Evolutionary conservation across 805 yeast genomes (phyloP), one percentile per base, ranked within the genome.

Genomic region (Kazachstania africana): DNA sequence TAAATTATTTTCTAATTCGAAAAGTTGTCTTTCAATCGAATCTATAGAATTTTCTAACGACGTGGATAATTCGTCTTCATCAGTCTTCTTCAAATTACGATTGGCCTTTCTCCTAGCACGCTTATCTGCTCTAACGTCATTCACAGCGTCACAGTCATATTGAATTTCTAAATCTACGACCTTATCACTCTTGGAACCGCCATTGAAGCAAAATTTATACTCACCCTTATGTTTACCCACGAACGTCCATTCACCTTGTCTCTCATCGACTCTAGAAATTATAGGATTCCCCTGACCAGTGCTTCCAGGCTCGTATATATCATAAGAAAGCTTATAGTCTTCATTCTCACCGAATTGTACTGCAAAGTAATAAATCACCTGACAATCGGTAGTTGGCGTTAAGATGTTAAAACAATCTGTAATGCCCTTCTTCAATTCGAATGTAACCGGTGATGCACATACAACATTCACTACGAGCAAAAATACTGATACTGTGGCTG

Each of bases 201-300:
- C 80, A 46, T 73, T 60, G 62, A 85, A 83, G 60, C 95, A 85
- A 55, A 85, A 78, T 55, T 78, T 79, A 62, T 83, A 85, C 55
- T 85, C 95, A 26, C 95, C 95, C 13, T 57, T 52, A 31, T 53
- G 50, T 26, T 69, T 72, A 15, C 82, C 93, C 14, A 60, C 63
- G 53, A 85, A 75, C 5, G 72, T 63, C 63, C 78, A 78, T 48
- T 84, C 94, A 9, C 87, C 94, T 54, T 79, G 88, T 54, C 79
- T 71, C 51, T 75, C 73, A 43, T 75, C 74, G 29, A 62, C 60
- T 33, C 77, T 78, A 4, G 28, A 28, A 32, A 69, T 67, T 26
- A 80, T 55, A 6, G 50, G 41, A 5, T 32, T 28, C 6, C 60
- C 63, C 34, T 27, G 27, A 15, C 36, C 37, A n/a, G n/a, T n/a